Evolutionary conservation across 2,329 filamentous ascomycete species (phyloP).

Genomic region (Lachnellula cervina): DNA sequence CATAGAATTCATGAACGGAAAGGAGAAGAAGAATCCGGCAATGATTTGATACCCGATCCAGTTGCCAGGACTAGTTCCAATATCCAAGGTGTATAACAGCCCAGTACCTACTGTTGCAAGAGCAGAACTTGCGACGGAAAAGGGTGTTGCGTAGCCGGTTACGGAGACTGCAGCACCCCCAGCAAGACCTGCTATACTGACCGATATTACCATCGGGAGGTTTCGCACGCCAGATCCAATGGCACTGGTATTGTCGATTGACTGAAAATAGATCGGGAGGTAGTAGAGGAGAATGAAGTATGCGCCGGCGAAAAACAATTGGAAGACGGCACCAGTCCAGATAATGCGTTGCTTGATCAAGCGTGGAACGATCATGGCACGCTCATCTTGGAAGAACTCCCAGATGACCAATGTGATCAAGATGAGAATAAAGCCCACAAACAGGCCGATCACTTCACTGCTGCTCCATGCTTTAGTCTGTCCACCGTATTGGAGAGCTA

Average conservation of each 20-base stretch:
- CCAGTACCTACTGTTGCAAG: slow-evolving; percentile 30
- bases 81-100: slow-evolving; percentile 29
- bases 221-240: slow-evolving; percentile 30
- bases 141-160: slow-evolving; percentile 5
- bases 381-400: slow-evolving; percentile 21
- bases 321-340: slow-evolving; percentile 4
- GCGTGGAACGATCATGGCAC: slow-evolving; percentile 18
- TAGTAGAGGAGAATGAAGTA: slow-evolving; percentile 34
- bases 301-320: slow-evolving; percentile 1
- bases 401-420: slow-evolving; percentile 17
- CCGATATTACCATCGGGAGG: neutral
- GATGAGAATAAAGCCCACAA: slow-evolving; percentile 13
- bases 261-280: slow-evolving; percentile 45
- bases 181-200: slow-evolving; percentile 36
- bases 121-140: slow-evolving; percentile 24
- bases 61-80: slow-evolving; percentile 5
- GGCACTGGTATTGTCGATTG: slow-evolving; percentile 34
- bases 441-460: slow-evolving; percentile 18
- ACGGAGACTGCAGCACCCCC: slow-evolving; percentile 38
- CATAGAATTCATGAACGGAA: slow-evolving; percentile 34
- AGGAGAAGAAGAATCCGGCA: slow-evolving; percentile 7
- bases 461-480: slow-evolving; percentile 27
- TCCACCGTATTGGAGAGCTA: slow-evolving; percentile 33
- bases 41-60: slow-evolving; percentile 22
- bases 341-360: slow-evolving; percentile 19